phyloP scores from a whole-genome alignment of 1,284 basidiomycete species.

The Trichosporon asahii region DNA sequence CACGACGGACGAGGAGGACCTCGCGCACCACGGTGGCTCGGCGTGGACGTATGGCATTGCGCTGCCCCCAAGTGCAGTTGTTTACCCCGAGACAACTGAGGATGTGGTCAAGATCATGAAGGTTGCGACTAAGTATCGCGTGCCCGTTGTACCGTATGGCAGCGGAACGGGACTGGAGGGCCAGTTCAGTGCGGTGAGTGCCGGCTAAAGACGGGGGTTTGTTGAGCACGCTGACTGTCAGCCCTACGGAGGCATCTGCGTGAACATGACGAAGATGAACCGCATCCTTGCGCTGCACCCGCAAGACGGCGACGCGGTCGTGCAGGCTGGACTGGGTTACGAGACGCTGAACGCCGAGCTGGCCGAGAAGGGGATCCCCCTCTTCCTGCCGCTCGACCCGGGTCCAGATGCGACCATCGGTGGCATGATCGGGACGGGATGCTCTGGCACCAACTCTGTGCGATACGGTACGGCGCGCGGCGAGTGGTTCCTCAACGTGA shows the following conservation, averaged over 20 bases:
- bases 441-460: constrained; percentile 68
- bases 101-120: constrained; percentile 39
- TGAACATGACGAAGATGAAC: constrained; percentile 80
- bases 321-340: constrained; percentile 76
- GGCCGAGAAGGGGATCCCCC: constrained; percentile 63
- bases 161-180: constrained; percentile 43
- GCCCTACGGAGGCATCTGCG: constrained; percentile 66
- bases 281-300: constrained; percentile 62
- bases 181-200: constrained; percentile 30
- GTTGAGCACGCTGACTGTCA: neutral
- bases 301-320: constrained; percentile 72
- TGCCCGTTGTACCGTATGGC: constrained; percentile 43
- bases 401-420: constrained; percentile 68
- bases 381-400: constrained; percentile 81
- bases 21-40: constrained; percentile 14
- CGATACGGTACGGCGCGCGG: constrained; percentile 77
- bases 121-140: constrained; percentile 32
- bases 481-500: constrained; percentile 61
- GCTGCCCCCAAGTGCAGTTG: constrained; percentile 27
- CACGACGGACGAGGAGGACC: constrained; percentile 16
- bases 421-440: constrained; percentile 83
- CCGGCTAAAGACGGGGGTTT: neutral
- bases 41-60: constrained; percentile 14
- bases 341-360: constrained; percentile 75
- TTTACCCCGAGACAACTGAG: constrained; percentile 35